Conservation (phyloP, 2,329 filamentous ascomycete species). For the Claviceps citrina region DNA sequence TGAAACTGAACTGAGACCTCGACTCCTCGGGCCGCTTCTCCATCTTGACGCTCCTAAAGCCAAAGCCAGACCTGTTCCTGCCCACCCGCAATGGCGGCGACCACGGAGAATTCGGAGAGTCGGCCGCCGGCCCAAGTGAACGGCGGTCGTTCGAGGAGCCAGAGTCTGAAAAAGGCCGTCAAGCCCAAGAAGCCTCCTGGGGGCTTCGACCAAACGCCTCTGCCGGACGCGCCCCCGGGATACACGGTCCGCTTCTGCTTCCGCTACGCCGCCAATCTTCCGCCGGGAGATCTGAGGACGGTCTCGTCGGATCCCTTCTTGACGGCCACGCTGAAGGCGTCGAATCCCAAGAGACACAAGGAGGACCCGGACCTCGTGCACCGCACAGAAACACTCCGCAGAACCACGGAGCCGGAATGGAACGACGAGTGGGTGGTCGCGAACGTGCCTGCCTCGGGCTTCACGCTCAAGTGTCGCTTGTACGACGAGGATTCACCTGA, state of each 20-base stretch:
- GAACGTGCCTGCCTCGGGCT: conserved; percentile 68
- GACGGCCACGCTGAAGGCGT: conserved; percentile 56
- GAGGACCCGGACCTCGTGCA: conserved; percentile 64
- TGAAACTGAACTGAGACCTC: too few species aligned
- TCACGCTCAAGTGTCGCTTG: conserved; percentile 68
- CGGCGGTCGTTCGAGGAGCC: not conserved
- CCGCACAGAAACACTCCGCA: conserved; percentile 62
- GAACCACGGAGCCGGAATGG: conserved; percentile 63
- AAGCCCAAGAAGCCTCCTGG: conserved; percentile 42
- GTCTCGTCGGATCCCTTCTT: conserved; percentile 75
- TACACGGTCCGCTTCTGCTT: conserved; percentile 80
- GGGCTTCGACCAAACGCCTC: conserved; percentile 64
- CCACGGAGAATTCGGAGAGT: not conserved
- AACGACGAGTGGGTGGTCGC: conserved; percentile 76
- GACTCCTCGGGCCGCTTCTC: too few species aligned
- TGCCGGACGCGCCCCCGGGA: conserved; percentile 58
- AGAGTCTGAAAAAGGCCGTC: conserved; percentile 13
- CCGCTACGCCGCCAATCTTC: conserved; percentile 65
- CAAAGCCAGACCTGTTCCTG: too few species aligned
- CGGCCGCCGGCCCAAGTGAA: not conserved
- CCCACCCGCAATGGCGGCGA: not conserved
- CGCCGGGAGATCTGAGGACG: conserved; percentile 63
- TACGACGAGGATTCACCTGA: conserved; percentile 85
- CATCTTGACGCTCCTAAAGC: too few species aligned
- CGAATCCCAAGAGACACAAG: conserved; percentile 62